A percentile compares a stretch with the other conserved stretches of the same genome.
phyloP scores from a whole-genome alignment of 1,284 basidiomycete genomes.

The Exsudoporus floridanus region DNA sequence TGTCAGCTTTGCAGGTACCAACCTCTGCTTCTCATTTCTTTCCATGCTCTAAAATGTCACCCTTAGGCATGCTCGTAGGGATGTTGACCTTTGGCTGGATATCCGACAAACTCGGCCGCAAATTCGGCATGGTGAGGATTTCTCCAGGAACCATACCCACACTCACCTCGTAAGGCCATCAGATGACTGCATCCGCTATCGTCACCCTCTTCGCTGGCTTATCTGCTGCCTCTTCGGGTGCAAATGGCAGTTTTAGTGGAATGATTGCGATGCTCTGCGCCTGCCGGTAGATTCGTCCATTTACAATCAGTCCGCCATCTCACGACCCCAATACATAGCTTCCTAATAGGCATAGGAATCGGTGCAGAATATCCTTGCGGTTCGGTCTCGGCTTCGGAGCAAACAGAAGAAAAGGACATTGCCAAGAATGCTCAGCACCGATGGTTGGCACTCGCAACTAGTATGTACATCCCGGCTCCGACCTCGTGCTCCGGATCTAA shows the following conservation, averaged over 20 bases:
- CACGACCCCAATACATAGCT: constrained; percentile 40
- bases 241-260: constrained; percentile 66
- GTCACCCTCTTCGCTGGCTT: constrained; percentile 80
- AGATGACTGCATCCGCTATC: constrained; percentile 78
- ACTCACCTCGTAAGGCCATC: constrained; percentile 1
- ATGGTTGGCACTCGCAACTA: constrained; percentile 85
- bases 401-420: constrained; percentile 81
- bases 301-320: background rate
- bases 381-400: constrained; percentile 88
- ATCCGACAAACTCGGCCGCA: constrained; percentile 85
- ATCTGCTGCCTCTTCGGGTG: constrained; percentile 82
- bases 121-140: constrained; percentile 76
- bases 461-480: constrained; percentile 41
- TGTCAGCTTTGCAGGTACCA: constrained; percentile 69
- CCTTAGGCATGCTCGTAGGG: constrained; percentile 65
- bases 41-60: background rate
- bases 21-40: background rate
- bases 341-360: constrained; percentile 79
- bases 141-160: background rate
- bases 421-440: constrained; percentile 78
- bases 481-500: constrained; percentile 1
- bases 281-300: constrained; percentile 57
- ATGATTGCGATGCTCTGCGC: constrained; percentile 77
- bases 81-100: constrained; percentile 77
- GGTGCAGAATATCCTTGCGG: constrained; percentile 93